Percentiles rank a stretch among this genome's conserved stretches.
Conservation (phyloP, 2,329 filamentous ascomycete genomes). For the Pseudogymnoascus sp. region DNA sequence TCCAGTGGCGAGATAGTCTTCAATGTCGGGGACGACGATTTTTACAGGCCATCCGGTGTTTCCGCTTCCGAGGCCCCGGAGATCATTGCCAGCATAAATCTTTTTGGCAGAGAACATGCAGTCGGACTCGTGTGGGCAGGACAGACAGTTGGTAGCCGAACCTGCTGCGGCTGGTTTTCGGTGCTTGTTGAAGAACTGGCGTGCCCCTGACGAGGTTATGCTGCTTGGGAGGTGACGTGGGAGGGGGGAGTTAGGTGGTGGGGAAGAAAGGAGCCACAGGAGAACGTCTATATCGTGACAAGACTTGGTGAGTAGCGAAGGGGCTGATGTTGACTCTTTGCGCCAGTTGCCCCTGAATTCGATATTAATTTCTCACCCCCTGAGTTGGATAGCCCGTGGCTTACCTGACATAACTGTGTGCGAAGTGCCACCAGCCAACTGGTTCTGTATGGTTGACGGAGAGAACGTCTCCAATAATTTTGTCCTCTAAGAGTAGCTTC, state of each 20-base stretch:
- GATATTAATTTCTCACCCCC: constrained; percentile 6
- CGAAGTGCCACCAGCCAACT: constrained; percentile 93
- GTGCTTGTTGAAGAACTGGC: constrained; percentile 69
- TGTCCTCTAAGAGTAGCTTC: constrained; percentile 66
- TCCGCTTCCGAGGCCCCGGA: constrained; percentile 52
- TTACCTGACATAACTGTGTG: constrained; percentile 75
- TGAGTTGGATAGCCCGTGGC: constrained; percentile 6
- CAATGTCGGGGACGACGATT: constrained; percentile 87
- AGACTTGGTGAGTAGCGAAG: constrained; percentile 84
- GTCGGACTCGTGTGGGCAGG: constrained; percentile 63
- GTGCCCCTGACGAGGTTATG: constrained; percentile 67
- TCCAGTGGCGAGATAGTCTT: constrained; percentile 53
- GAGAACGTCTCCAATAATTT: constrained; percentile 73
- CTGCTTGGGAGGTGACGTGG: constrained; percentile 65
- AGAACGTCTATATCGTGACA: constrained; percentile 95
- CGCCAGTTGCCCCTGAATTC: constrained; percentile 78
- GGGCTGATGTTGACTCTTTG: constrained; percentile 67
- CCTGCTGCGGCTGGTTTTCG: constrained; percentile 73
- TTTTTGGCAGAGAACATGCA: constrained; percentile 83
- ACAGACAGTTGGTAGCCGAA: constrained; percentile 76
- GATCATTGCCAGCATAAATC: constrained; percentile 66
- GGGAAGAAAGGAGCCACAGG: constrained; percentile 79
- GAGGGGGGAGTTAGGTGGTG: constrained; percentile 30
- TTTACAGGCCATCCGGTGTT: constrained; percentile 76
- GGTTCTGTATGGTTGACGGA: constrained; percentile 90